Percentiles rank a stretch among this genome's conserved stretches.
Evolutionary conservation across 371 early-diverging fungal species (phyloP).

Genomic region (Smittium mucronatum): DNA sequence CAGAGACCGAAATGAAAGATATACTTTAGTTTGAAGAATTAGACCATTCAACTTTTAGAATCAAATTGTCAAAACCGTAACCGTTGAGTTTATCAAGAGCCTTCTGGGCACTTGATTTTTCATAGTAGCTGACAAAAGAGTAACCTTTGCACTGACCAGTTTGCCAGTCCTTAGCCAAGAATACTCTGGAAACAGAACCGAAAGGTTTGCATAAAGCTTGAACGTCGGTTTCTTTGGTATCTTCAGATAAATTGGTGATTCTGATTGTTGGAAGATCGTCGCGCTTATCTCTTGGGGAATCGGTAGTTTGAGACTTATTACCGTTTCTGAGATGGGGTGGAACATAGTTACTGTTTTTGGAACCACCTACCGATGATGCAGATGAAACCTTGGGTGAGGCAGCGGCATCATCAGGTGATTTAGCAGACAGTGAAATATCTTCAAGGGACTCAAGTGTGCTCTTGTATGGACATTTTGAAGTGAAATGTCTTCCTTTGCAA

Average conservation of each 20-base stretch:
- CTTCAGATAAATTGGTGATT: conserved; percentile 92
- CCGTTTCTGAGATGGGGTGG: conserved; percentile 45
- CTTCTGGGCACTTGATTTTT: conserved; percentile 63
- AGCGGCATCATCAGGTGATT: conserved; percentile 17
- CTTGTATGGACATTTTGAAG: conserved; percentile 94
- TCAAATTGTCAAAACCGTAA: conserved; percentile 86
- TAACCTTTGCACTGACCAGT: conserved; percentile 87
- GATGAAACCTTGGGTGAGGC: conserved; percentile 24
- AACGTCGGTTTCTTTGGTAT: conserved; percentile 77
- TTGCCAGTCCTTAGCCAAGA: conserved; percentile 74
- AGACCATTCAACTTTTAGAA: conserved; percentile 81
- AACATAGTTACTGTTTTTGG: conserved; percentile 29
- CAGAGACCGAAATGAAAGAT: background rate
- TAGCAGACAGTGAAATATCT: conserved; percentile 28
- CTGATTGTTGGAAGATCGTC: conserved; percentile 81
- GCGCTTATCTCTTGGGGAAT: conserved; percentile 44
- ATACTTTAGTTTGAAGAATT: conserved; percentile 25
- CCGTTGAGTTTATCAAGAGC: conserved; percentile 81
- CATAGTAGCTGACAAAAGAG: conserved; percentile 81
- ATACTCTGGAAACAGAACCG: conserved; percentile 64
- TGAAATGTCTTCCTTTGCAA: conserved; percentile 94
- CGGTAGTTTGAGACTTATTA: conserved; percentile 22
- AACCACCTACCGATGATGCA: conserved; percentile 8
- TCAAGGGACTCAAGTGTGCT: conserved; percentile 69
- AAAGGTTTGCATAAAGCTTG: conserved; percentile 76